Base-by-base conservation (phyloP, 1,284 basidiomycete genomes). In the Leccinum huronense region DNA sequence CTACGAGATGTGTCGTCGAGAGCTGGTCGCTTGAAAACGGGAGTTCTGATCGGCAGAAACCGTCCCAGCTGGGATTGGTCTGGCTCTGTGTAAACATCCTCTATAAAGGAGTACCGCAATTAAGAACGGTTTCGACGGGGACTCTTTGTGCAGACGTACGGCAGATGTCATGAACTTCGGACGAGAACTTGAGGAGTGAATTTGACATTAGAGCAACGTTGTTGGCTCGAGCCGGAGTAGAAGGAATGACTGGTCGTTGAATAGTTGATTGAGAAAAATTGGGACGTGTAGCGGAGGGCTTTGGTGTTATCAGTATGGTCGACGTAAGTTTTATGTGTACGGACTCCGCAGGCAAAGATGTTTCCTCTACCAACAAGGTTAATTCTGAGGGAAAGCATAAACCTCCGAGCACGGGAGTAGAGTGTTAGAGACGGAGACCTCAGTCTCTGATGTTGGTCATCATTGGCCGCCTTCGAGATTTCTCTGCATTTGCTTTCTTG, bases 141-240 rank as follows among this genome's bases (percentile, higher is more conserved):
- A 90, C 80, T 64, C 88, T 81, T 57, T 84, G 82, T 4, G 88
- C 87, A 51, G 88, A 87, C 4, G 86, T 86, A 42, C 81, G 81
- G 57, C 70, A 69, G 11, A 77, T 72, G 51, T 82, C 79, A 54
- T 80, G 74, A 5, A 75, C 66, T 27, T 70, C 78, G 19, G 79
- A 69, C 19, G 76, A 76, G 57, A 76, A 69, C 62, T 79, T 80
- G 53, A 68, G 68, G 10, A 79, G 77, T 14, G 79, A 77, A 36
- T 63, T 60, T 56, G 69, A 65, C 59, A 62, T 69, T 31, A 42
- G 54, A 45, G 58, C 1, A 45, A 42, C 42, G 16, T 38, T 58
- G 34, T 60, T 66, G 3, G 60, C 57, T 66, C 68, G 73, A 36
- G 65, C 45, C 11, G 74, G 71, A 1, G 73, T 66, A 13, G 71